Evolutionary conservation across 441 rosid species (phyloP).

Genomic region (Pelargonium myrrhifolium): DNA sequence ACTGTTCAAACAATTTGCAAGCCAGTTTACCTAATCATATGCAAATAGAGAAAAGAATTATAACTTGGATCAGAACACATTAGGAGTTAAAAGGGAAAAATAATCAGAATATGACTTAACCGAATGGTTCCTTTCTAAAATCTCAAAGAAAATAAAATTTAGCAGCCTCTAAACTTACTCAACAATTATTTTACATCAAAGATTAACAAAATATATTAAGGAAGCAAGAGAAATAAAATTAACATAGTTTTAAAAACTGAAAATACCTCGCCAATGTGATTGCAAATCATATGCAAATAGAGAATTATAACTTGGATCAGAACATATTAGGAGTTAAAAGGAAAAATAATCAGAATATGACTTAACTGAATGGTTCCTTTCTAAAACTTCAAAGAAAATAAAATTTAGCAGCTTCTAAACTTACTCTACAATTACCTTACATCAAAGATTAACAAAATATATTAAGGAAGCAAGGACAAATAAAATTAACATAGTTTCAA

Average conservation of each 20-base stretch:
- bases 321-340: slow-evolving; percentile 9
- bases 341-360: slow-evolving; percentile 4
- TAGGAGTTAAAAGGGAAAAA: slow-evolving; percentile 6
- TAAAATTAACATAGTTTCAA: slow-evolving; percentile 1
- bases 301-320: slow-evolving; percentile 18
- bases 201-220: neutral
- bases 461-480: neutral
- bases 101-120: neutral
- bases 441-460: neutral
- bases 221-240: neutral
- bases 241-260: slow-evolving; percentile 3
- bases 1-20: slow-evolving; percentile 65
- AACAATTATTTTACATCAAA: neutral
- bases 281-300: slow-evolving; percentile 39
- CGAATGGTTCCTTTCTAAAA: neutral
- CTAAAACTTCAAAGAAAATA: neutral
- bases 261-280: slow-evolving; percentile 78
- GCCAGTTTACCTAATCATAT: slow-evolving; percentile 68
- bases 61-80: slow-evolving; percentile 15
- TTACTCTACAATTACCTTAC: neutral
- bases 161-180: neutral
- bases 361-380: neutral
- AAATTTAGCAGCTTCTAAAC: neutral
- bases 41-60: slow-evolving; percentile 21
- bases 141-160: slow-evolving; percentile 4